phyloP scores from a whole-genome alignment of 2,329 filamentous ascomycete species.

The Paraphaeosphaeria minitans region DNA sequence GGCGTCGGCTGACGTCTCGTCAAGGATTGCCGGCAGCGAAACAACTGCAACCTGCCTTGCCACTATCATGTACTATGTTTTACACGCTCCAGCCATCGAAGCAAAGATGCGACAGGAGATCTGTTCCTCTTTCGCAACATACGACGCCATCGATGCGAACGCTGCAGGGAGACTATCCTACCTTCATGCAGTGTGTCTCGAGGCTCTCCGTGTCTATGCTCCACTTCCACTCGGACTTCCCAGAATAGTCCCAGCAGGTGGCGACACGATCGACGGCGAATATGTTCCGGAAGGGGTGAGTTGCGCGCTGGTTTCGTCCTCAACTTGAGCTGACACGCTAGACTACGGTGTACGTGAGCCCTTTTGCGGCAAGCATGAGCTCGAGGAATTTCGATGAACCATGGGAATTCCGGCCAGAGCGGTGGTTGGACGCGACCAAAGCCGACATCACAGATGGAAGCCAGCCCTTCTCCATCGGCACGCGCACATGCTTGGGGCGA shows the following conservation, averaged over 20 bases:
- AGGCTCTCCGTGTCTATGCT: constrained; percentile 28
- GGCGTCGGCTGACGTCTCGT: no score
- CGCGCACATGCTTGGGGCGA: constrained; percentile 27
- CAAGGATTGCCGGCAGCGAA: constrained; percentile 47
- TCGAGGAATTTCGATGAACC: constrained; percentile 30
- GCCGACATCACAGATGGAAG: constrained; percentile 19
- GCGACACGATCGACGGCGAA: constrained; percentile 18
- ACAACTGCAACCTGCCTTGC: constrained; percentile 44
- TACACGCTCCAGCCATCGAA: constrained; percentile 13
- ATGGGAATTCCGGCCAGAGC: constrained; percentile 31
- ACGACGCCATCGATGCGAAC: constrained; percentile 23
- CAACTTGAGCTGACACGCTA: constrained; percentile 15
- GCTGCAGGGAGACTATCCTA: constrained; percentile 19
- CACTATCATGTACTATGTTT: constrained; percentile 37
- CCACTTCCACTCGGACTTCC: constrained; percentile 21
- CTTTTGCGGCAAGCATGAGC: constrained; percentile 7
- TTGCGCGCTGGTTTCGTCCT: no score
- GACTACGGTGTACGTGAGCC: no score
- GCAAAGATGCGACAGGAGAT: constrained; percentile 25
- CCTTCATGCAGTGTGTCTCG: constrained; percentile 23
- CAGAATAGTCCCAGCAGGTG: constrained; percentile 16
- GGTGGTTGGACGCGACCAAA: constrained; percentile 26
- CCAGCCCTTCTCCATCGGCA: constrained; percentile 24
- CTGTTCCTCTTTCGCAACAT: constrained; percentile 16
- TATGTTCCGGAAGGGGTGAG: constrained; percentile 23